Base-by-base conservation (phyloP, 2,329 filamentous ascomycete genomes). In the Colletotrichum abscissum region DNA sequence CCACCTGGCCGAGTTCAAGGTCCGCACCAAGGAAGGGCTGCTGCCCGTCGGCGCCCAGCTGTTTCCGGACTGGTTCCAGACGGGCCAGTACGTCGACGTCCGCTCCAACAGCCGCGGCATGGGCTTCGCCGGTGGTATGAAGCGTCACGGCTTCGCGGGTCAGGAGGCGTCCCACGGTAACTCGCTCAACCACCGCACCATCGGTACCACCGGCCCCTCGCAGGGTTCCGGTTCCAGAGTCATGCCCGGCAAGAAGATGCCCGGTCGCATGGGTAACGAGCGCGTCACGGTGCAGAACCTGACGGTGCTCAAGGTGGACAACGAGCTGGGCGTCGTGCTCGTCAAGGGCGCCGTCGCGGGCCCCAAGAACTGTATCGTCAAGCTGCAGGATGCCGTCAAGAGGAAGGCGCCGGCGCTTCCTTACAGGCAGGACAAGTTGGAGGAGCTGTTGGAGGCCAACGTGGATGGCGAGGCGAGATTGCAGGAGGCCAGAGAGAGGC, bases 101-200 rank as follows among this genome's bases (percentile, higher is more conserved):
- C 89, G 92, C 79, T 92, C 92, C 62, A 91, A 93, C 80, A 93
- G 91, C 78, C 91, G 94, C 81, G 97, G 97, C 66, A 96, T 95
- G 90, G 97, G 97, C 8, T 99, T 98, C 82, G 94, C 93, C 11
- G 97, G 97, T 89, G 97, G 94, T 77, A 99, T 99, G 97, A 99
- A 99, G 91, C 90, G 94, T 78, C 94, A 96, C 86, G 95, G 95
- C 42, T 98, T 97, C 84, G 83, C 87, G 35, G 97, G 97, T 78
- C 97, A 99, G 86, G 93, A 92, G 77, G 94, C 95, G 70, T 95
- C 92, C 78, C 97, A 99, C 89, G 97, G 97, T 89, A 96, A 97
- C 85, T 98, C 95, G 80, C 92, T 95, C 86, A 95, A 94, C 80
- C 97, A 99, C 88, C 91, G 97, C 80, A 94, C 94, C 33, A 94